These are phyloP conservation scores for Thielaviopsis euricoi DNA, from an alignment of 2,329 filamentous ascomycete genomes.

Conservation along the genomic window DNA sequence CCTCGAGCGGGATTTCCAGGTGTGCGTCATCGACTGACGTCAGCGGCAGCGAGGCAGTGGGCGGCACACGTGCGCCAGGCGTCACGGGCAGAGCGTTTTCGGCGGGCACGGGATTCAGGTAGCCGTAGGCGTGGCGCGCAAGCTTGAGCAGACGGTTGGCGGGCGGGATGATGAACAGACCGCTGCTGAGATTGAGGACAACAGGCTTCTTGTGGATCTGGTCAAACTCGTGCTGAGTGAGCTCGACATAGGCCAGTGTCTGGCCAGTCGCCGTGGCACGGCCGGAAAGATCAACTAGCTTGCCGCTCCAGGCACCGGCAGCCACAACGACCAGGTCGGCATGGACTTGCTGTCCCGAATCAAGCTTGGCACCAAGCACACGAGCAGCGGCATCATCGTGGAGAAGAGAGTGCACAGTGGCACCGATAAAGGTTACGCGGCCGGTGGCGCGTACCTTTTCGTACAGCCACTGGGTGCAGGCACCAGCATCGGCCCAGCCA, in stretches of 20 bases:
- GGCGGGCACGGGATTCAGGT: conserved; percentile 34
- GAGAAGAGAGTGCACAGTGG: conserved; percentile 28
- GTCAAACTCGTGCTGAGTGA: conserved; percentile 55
- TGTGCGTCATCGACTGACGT: conserved; percentile 24
- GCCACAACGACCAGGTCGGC: conserved; percentile 67
- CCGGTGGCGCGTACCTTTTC: conserved; percentile 34
- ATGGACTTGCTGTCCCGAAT: conserved; percentile 29
- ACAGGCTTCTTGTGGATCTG: conserved; percentile 51
- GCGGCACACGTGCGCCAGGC: conserved; percentile 14
- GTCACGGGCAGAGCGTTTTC: conserved; percentile 20
- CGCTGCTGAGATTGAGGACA: conserved; percentile 52
- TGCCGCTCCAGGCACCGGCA: conserved; percentile 72
- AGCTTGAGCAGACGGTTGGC: conserved; percentile 46
- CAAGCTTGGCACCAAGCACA: conserved; percentile 35
- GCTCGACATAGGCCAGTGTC: conserved; percentile 57
- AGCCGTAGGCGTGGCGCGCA: conserved; percentile 53
- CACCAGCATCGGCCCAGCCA: conserved; percentile 69
- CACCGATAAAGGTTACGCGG: conserved; percentile 39
- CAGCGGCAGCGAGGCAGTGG: conserved; percentile 19
- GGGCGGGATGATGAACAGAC: conserved; percentile 62
- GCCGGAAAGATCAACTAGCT: conserved; percentile 61
- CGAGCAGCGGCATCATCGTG: conserved; percentile 21
- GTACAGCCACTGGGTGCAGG: conserved; percentile 49
- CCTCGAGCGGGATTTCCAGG: conserved; percentile 40
- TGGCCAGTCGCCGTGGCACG: conserved; percentile 71